Conservation (phyloP, 2,329 filamentous ascomycete species). For the Aspergillus aculeatus region DNA sequence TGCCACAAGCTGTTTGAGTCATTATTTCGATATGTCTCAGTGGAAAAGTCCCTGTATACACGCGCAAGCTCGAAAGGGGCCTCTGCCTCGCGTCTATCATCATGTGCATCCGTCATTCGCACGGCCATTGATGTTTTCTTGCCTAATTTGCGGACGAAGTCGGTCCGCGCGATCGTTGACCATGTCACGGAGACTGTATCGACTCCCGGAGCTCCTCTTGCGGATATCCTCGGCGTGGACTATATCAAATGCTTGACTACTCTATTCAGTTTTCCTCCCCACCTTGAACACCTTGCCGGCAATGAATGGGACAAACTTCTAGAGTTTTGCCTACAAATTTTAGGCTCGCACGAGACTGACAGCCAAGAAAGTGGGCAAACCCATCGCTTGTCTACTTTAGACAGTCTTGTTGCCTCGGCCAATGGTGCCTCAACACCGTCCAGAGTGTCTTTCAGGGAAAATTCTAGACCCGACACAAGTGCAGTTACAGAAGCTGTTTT, state of each 20-base stretch:
- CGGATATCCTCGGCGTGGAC: slow-evolving; percentile 69
- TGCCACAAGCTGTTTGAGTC: slow-evolving; percentile 80
- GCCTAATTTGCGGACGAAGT: slow-evolving; percentile 69
- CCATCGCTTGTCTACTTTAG: slow-evolving; percentile 26
- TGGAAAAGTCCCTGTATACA: slow-evolving; percentile 66
- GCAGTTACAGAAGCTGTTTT: slow-evolving; percentile 59
- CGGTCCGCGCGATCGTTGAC: slow-evolving; percentile 73
- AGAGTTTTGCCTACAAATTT: slow-evolving; percentile 67
- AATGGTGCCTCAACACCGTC: slow-evolving; percentile 32
- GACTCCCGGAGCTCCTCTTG: slow-evolving; percentile 59
- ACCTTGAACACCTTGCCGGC: slow-evolving; percentile 73
- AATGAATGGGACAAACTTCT: slow-evolving; percentile 68
- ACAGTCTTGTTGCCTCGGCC: slow-evolving; percentile 25
- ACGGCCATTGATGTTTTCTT: slow-evolving; percentile 69
- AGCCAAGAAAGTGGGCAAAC: slow-evolving; percentile 32
- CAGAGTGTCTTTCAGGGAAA: slow-evolving; percentile 29
- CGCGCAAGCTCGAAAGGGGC: slow-evolving; percentile 53
- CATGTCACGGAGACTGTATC: slow-evolving; percentile 77
- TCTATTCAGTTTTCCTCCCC: slow-evolving; percentile 69
- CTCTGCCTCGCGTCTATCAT: slow-evolving; percentile 59
- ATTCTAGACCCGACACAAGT: slow-evolving; percentile 30
- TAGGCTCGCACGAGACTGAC: slow-evolving; percentile 41
- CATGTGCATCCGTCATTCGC: slow-evolving; percentile 70
- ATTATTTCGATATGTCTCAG: slow-evolving; percentile 69
- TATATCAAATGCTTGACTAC: slow-evolving; percentile 74